Evolutionary conservation across 768 basidiomycete species (phyloP), one percentile per base, ranked within the genome.

Genomic region (Suillus tomentosus): DNA sequence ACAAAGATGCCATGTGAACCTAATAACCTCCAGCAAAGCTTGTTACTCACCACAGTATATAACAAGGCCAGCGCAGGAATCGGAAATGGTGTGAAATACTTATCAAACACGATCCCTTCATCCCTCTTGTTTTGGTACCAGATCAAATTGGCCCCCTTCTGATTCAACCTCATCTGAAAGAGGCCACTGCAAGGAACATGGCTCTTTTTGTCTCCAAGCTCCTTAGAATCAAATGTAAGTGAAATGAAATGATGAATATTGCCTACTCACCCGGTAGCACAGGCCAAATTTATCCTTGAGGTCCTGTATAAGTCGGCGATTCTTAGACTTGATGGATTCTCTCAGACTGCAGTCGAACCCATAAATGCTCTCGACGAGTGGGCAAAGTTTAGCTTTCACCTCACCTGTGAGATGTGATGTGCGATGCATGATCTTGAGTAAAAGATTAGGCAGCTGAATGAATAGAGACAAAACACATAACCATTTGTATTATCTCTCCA

Each of bases 361-460:
- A 36, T 5, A 36, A 9, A 36, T 36, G 34, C 65, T 57, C 43
- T 73, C 70, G 1, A 68, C 64, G n/a, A 73, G 47, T 0, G 59
- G 19, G 2, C 60, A 31, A 2, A 65, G 60, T 62, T 70, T 70
- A 5, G 67, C 58, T 60, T 73, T 74, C 5, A 36, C 62, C 55
- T 71, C 69, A 6, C 72, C 68, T 5, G 68, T 67, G 22, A 69
- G 59, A 42, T 74, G 73, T 2, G 65, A 61, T 1, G 68, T 70
- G 37, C 70, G 68, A 34, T 11, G 24, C 2, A 64, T 47, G 22
- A 64, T 62, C 61, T 55, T 1, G 42, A 43, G 9, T 15, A 19
- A 19, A 9, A 43, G 5, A 19, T 43, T 19, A 43, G 42, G 17
- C 17, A 19, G 42, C 1, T 43, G 42, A 19, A 43, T 17, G 3